Evolutionary conservation across 139 green algal genomes (phyloP), one percentile per base, ranked within the genome.

Genomic region (Chlorokybus atmophyticus): DNA sequence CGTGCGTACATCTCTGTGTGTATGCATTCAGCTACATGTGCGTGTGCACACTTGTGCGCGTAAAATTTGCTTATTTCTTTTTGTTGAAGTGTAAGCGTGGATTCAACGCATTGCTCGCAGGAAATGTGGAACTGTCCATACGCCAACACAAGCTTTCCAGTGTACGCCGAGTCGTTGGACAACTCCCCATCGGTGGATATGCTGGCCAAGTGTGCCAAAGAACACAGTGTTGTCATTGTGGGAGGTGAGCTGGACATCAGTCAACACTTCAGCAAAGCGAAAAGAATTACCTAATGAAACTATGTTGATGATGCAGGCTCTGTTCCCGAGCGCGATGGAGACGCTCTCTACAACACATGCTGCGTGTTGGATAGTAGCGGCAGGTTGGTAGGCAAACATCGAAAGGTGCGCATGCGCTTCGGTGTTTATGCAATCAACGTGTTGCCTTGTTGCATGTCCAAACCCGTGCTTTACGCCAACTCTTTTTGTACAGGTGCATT

Each of bases 301-400:
- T n/a, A n/a, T n/a, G n/a, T n/a, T n/a, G n/a, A n/a, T n/a, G n/a
- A n/a, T n/a, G 50, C 35, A 4, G 61, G 50, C 4, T 72, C 62
- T 2, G 62, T 71, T 55, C 63, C 63, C 2, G 54, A 62, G 40
- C 29, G 40, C 27, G 30, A 26, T 24, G 68, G 68, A 2, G 78
- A 73, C 40, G 77, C 78, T 41, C 77, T 98, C 29, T 98, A 92
- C 78, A 98, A 98, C 77, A 97, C 90, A 0, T 94, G 90, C 77
- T 88, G 85, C 50, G 78, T 98, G n/a, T 95, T 83, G 50, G 76
- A 74, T 41, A 57, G 61, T 2, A 49, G 79, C 4, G 91, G 90
- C 2, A 52, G 73, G 29, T 67, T 94, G 31, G 60, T 93, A n/a
- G 90, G 75, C 0, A 86, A 81, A 52, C 82, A 95, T 73, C 62